A percentile compares a stretch with the other conserved stretches of the same genome.
Conservation (phyloP, 2,329 filamentous ascomycete species). For the Didymosphaeria variabile region DNA sequence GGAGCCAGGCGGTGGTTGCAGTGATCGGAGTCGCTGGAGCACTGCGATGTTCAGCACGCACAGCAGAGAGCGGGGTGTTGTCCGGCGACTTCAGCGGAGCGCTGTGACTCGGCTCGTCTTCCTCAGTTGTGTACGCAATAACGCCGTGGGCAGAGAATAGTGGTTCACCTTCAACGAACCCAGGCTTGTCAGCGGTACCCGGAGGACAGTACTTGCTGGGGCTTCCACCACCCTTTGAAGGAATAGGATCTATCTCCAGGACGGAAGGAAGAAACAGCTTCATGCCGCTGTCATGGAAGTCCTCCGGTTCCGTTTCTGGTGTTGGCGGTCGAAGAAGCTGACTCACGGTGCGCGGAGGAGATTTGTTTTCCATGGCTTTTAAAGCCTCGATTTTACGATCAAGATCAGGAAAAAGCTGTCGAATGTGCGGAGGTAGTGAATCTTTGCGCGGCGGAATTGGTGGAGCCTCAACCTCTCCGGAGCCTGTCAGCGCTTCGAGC, state of each 20-base stretch:
- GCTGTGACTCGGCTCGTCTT: conserved; percentile 20
- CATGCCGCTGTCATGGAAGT: conserved; percentile 15
- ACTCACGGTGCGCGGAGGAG: conserved; percentile 29
- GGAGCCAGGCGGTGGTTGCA: conserved; percentile 14
- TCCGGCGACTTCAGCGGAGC: conserved; percentile 20
- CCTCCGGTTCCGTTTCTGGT: conserved; percentile 24
- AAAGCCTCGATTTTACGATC: background rate
- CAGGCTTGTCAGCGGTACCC: conserved; percentile 38
- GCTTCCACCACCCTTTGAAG: conserved; percentile 25
- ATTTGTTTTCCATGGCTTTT: background rate
- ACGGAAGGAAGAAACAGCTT: conserved; percentile 24
- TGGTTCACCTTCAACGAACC: conserved; percentile 35
- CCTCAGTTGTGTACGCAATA: conserved; percentile 17
- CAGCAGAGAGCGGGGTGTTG: conserved; percentile 17
- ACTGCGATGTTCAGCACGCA: conserved; percentile 26
- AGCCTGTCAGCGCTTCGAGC: background rate
- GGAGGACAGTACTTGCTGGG: conserved; percentile 36
- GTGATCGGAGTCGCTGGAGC: conserved; percentile 9
- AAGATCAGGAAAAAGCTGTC: background rate
- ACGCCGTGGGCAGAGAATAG: conserved; percentile 29
- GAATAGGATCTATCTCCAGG: conserved; percentile 15
- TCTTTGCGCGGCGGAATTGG: conserved; percentile 6
- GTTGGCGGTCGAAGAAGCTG: conserved; percentile 24
- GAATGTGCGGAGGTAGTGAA: background rate
- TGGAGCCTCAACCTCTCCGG: conserved; percentile 19